Base-by-base conservation (phyloP, 345 rosid genomes). In the Syzygium oleosum region DNA sequence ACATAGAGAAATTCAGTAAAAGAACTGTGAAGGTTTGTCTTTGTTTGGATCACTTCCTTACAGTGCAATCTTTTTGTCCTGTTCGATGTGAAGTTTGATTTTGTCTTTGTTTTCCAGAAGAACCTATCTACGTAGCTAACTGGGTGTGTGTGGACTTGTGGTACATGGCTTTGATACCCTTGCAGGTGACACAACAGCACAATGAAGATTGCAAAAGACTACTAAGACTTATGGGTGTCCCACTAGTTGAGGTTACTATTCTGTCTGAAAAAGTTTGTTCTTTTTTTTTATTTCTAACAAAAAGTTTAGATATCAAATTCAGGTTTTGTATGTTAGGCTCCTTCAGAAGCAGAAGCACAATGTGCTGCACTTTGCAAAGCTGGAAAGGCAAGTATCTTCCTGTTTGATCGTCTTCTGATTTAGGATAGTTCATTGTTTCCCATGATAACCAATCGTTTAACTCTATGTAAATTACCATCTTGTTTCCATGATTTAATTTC, bases 311-410 rank as follows among this genome's bases (percentile, higher is more conserved):
- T 19, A 0, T 46, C 25, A 34, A 0, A 2, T 49, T 54, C 7
- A 46, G 31, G 56, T 87, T 88, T 85, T 89, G 31, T 87, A 90
- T 86, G 85, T 34, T 85, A 98, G 98, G 99, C 99, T 90, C 93
- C 96, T 88, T 96, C 97, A n/a, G 98, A 96, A 91, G 99, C 98
- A 79, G 99, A 98, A 88, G 99, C 99, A 11, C 95, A 98, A 79
- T 95, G 95, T 89, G 99, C 99, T 87, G 95, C 95, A 53, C 98
- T 96, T 88, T 98, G 99, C 94, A 98, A 95, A 92, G 85, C 92
- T 68, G 98, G 94, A 85, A 93, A 98, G 96, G 99, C 91, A 91
- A 89, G 94, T 87, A 85, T 88, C 84, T 91, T 52, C 38, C 61
- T 86, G 15, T 2, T 87, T 78, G 25, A 23, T 51, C 29, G 85